A percentile compares a stretch with the other conserved stretches of the same genome.
Evolutionary conservation across 2,329 filamentous ascomycete genomes (phyloP).

Genomic region (Beauveria sp.): DNA sequence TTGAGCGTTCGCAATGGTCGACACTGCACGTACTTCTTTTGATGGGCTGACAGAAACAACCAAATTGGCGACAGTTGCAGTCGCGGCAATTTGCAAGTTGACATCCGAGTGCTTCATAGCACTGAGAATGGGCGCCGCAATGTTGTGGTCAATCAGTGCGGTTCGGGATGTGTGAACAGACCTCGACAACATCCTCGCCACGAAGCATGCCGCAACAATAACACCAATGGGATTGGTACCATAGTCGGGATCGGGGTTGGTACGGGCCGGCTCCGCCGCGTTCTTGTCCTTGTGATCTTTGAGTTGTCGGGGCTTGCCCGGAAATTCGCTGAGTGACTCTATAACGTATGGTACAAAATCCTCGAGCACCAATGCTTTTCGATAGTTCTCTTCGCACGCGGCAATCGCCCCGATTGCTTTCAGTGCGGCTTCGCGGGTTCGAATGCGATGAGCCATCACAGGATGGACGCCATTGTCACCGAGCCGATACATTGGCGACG

Average conservation of each 20-base stretch:
- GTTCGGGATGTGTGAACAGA: slow-evolving; percentile 81
- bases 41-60: slow-evolving; percentile 86
- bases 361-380: slow-evolving; percentile 73
- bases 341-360: slow-evolving; percentile 77
- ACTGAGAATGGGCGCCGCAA: slow-evolving; percentile 67
- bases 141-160: slow-evolving; percentile 75
- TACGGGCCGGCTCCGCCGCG: slow-evolving; percentile 24
- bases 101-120: slow-evolving; percentile 68
- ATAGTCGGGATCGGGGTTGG: slow-evolving; percentile 39
- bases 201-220: slow-evolving; percentile 76
- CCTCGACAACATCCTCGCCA: slow-evolving; percentile 71
- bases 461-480: slow-evolving; percentile 55
- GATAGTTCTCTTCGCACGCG: slow-evolving; percentile 73
- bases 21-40: slow-evolving; percentile 58
- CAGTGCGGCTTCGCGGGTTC: slow-evolving; percentile 66
- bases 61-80: slow-evolving; percentile 76
- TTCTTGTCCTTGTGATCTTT: slow-evolving; percentile 36
- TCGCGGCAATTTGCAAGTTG: slow-evolving; percentile 79
- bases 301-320: slow-evolving; percentile 38
- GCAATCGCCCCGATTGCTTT: slow-evolving; percentile 76
- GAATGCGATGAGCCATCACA: slow-evolving; percentile 60
- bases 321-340: slow-evolving; percentile 61
- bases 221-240: slow-evolving; percentile 70
- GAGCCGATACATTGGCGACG: slow-evolving; percentile 38
- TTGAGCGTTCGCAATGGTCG: slow-evolving; percentile 2